Conservation (phyloP, 2,329 filamentous ascomycete genomes). For the Hyphodiscus sp. region DNA sequence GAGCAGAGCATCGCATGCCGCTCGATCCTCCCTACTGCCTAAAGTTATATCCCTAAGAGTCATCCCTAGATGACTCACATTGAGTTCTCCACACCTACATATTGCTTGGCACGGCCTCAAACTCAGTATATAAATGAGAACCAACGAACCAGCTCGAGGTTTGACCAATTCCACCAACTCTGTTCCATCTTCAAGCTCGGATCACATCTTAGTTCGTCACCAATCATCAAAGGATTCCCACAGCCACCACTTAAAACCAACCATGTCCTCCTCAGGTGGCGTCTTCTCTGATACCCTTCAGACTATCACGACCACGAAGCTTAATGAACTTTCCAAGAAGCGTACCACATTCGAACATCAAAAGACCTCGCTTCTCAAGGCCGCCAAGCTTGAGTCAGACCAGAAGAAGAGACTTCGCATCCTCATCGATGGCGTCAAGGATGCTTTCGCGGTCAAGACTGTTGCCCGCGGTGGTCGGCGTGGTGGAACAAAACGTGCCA, state of each 20-base stretch:
- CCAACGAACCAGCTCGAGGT: background rate
- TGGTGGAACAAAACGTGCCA: conserved; percentile 10
- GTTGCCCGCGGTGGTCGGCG: conserved; percentile 10
- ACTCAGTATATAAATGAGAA: background rate
- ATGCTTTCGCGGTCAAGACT: conserved; percentile 27
- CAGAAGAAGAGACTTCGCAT: conserved; percentile 31
- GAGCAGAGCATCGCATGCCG: background rate
- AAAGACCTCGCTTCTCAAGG: conserved; percentile 36
- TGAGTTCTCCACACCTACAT: background rate
- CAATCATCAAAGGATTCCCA: background rate
- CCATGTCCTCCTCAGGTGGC: conserved; percentile 31
- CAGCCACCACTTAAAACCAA: background rate
- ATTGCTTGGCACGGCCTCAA: background rate
- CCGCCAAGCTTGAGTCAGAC: conserved; percentile 28
- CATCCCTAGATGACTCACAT: background rate
- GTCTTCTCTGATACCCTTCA: conserved; percentile 46
- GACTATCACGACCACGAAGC: conserved; percentile 49
- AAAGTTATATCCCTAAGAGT: background rate
- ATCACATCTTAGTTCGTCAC: background rate
- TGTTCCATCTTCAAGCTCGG: background rate
- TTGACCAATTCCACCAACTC: background rate
- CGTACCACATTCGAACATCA: conserved; percentile 41
- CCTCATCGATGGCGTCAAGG: conserved; percentile 25
- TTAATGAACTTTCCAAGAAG: conserved; percentile 48
- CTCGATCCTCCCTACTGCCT: background rate